Conservation (phyloP, 345 rosid genomes). For the Bruguiera gymnorhiza region DNA sequence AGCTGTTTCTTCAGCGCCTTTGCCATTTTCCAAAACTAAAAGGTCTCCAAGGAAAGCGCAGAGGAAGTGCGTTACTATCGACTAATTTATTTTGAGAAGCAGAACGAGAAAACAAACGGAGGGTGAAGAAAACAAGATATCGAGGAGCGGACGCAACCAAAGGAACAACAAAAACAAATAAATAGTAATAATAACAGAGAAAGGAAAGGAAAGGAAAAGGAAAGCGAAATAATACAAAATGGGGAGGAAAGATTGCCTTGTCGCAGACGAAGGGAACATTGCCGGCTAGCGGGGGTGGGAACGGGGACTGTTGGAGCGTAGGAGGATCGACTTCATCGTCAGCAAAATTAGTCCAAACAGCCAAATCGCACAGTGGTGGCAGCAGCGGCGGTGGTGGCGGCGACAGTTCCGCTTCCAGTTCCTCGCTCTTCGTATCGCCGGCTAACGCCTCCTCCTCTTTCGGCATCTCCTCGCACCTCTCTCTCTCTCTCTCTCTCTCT, state of each 20-base stretch:
- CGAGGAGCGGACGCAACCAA: background rate
- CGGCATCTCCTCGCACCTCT: slow-evolving; percentile 17
- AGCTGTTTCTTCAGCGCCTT: too few relatives aligned
- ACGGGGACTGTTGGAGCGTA: background rate
- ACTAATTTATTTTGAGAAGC: too few relatives aligned
- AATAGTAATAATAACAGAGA: too few relatives aligned
- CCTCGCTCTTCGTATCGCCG: background rate
- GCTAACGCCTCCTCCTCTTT: slow-evolving; percentile 3
- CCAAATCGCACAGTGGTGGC: background rate
- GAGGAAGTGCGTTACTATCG: too few relatives aligned
- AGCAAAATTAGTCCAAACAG: slow-evolving; percentile 17
- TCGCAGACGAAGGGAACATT: slow-evolving; percentile 75
- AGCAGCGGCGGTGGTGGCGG: too few relatives aligned
- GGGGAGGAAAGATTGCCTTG: slow-evolving; percentile 36
- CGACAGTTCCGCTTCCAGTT: background rate
- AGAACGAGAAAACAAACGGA: too few relatives aligned
- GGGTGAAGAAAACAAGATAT: background rate
- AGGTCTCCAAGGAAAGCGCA: too few relatives aligned
- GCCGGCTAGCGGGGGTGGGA: slow-evolving; percentile 16
- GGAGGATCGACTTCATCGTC: slow-evolving; percentile 33
- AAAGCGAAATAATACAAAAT: background rate
- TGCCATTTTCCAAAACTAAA: background rate
- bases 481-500: too few relatives aligned
- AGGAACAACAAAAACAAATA: too few relatives aligned
- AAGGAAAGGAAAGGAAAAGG: background rate